phyloP scores from a whole-genome alignment of 2,329 filamentous ascomycete genomes.

The Pezicula rhizophila region DNA sequence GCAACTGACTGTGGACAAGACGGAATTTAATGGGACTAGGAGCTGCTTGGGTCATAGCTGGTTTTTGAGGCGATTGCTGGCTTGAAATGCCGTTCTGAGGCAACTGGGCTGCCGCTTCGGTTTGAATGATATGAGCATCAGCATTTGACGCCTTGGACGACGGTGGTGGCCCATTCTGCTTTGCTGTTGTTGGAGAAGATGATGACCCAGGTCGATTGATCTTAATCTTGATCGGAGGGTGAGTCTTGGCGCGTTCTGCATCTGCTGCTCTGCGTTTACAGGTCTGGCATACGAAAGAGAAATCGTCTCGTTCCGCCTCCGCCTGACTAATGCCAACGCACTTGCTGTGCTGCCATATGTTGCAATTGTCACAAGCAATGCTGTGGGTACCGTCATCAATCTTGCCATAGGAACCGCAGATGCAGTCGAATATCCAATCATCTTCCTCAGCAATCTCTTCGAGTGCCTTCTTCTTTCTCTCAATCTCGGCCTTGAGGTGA shows the following conservation, averaged over 20 bases:
- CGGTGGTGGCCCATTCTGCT: constrained; percentile 14
- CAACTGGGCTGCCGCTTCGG: neutral
- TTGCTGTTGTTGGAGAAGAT: constrained; percentile 32
- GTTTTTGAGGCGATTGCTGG: neutral
- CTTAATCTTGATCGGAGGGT: constrained; percentile 50
- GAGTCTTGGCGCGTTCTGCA: constrained; percentile 53
- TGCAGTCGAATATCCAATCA: constrained; percentile 91
- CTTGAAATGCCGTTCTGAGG: neutral
- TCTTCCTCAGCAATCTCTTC: constrained; percentile 64
- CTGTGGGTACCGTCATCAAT: constrained; percentile 94
- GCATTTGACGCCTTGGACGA: neutral
- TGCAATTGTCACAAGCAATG: constrained; percentile 89
- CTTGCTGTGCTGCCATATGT: constrained; percentile 93
- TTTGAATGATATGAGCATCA: constrained; percentile 3
- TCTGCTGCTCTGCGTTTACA: constrained; percentile 67
- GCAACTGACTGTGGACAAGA: neutral
- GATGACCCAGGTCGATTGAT: constrained; percentile 43
- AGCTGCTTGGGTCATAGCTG: neutral
- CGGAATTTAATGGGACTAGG: neutral
- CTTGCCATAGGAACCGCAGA: constrained; percentile 83
- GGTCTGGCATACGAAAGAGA: constrained; percentile 76
- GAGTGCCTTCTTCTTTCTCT: constrained; percentile 70
- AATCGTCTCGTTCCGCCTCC: constrained; percentile 78
- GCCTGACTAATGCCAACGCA: constrained; percentile 75
- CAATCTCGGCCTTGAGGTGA: constrained; percentile 75